These are phyloP conservation scores for Francoa sonchifolia DNA, from an alignment of 441 rosid genomes.

Conservation along the genomic window DNA sequence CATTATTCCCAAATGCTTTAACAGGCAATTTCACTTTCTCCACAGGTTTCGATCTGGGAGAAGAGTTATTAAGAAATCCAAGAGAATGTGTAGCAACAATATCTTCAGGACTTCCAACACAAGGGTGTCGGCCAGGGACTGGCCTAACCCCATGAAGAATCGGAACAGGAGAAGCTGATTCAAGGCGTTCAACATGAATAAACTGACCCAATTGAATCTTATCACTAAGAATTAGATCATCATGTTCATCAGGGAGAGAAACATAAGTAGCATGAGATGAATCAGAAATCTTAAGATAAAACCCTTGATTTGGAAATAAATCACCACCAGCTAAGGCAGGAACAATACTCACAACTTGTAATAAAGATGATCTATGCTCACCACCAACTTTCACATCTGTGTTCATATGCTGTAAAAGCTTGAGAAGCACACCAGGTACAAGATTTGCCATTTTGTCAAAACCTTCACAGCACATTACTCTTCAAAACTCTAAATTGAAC, in stretches of 20 bases:
- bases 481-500: constrained; percentile 14
- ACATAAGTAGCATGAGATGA: constrained; percentile 95
- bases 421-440: constrained; percentile 87
- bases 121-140: constrained; percentile 89
- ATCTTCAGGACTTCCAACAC: constrained; percentile 89
- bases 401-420: constrained; percentile 91
- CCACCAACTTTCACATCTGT: constrained; percentile 88
- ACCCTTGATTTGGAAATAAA: constrained; percentile 80
- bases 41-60: constrained; percentile 28
- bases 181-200: constrained; percentile 84
- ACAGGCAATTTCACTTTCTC: constrained; percentile 35
- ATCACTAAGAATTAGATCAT: constrained; percentile 88
- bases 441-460: constrained; percentile 61
- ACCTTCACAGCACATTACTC: constrained; percentile 31
- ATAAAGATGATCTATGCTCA: constrained; percentile 77
- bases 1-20: constrained; percentile 18
- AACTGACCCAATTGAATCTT: constrained; percentile 92
- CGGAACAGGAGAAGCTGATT: constrained; percentile 88
- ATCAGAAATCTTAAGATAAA: constrained; percentile 96
- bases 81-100: constrained; percentile 72
- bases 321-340: constrained; percentile 93
- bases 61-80: constrained; percentile 44
- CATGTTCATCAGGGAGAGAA: constrained; percentile 83
- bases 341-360: constrained; percentile 88
- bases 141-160: constrained; percentile 81